phyloP scores from a whole-genome alignment of 129 eudicot species.

The Scalesia atractyloides region DNA sequence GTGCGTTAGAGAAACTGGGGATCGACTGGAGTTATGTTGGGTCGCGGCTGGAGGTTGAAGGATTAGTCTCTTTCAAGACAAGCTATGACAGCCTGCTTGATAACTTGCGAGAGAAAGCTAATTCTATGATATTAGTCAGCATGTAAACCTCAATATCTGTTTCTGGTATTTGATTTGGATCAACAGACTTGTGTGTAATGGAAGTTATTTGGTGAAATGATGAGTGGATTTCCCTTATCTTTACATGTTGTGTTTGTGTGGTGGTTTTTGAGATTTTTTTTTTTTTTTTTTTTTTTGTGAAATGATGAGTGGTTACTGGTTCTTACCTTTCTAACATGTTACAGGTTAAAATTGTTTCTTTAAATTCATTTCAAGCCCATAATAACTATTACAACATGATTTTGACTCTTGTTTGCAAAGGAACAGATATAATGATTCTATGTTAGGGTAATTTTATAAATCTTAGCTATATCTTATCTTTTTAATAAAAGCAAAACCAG shows the following conservation, averaged over 20 bases:
- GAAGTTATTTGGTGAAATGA: slow-evolving; percentile 25
- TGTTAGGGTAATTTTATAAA: too few species aligned
- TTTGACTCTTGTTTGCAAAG: too few species aligned
- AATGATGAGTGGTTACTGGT: too few species aligned
- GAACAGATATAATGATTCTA: too few species aligned
- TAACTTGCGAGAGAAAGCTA: slow-evolving; percentile 92
- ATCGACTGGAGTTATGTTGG: slow-evolving; percentile 85
- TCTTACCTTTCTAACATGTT: too few species aligned
- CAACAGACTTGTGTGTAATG: slow-evolving; percentile 28
- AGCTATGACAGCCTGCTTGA: slow-evolving; percentile 91
- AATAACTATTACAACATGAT: too few species aligned
- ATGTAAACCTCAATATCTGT: slow-evolving; percentile 36
- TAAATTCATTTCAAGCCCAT: too few species aligned
- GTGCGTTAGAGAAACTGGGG: slow-evolving; percentile 94
- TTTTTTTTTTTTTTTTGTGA: slow-evolving; percentile 10
- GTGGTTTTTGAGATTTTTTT: slow-evolving; percentile 21
- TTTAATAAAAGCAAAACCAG: too few species aligned
- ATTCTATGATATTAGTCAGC: slow-evolving; percentile 78
- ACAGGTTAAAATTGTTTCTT: too few species aligned
- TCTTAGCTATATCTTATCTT: too few species aligned
- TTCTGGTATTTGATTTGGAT: slow-evolving; percentile 20
- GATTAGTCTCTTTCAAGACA: slow-evolving; percentile 96
- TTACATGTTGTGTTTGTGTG: slow-evolving; percentile 27
- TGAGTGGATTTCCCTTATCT: slow-evolving; percentile 35
- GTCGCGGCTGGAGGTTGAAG: slow-evolving; percentile 81